Percentiles rank a stretch among this genome's conserved stretches.
Conservation (phyloP, 2,329 filamentous ascomycete species). For the Xylariaceae sp. region DNA sequence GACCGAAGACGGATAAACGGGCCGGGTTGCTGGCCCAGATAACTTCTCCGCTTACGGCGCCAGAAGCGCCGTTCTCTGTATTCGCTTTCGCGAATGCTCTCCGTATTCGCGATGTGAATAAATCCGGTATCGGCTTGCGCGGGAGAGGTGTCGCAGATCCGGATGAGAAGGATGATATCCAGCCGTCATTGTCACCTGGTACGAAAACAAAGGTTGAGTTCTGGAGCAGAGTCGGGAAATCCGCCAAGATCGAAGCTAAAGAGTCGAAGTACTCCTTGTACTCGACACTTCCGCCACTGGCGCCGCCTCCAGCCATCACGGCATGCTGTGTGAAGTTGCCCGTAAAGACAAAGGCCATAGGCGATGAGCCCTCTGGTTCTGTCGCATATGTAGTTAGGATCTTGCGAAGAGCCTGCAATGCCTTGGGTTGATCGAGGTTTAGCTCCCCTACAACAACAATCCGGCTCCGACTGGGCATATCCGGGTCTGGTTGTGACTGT, state of each 20-base stretch:
- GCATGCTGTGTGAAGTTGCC: constrained; percentile 74
- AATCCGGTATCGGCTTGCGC: constrained; percentile 67
- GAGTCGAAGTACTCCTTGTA: constrained; percentile 96
- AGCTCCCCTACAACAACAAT: constrained; percentile 80
- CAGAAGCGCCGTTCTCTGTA: constrained; percentile 52
- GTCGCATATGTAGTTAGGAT: constrained; percentile 69
- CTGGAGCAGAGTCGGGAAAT: constrained; percentile 76
- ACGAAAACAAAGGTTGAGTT: constrained; percentile 85
- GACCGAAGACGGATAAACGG: constrained; percentile 77
- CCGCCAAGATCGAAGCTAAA: constrained; percentile 72
- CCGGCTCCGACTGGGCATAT: constrained; percentile 41
- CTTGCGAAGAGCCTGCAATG: constrained; percentile 73
- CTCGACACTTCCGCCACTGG: constrained; percentile 77
- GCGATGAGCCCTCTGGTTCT: constrained; percentile 58
- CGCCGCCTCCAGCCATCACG: constrained; percentile 62
- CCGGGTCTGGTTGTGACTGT: constrained; percentile 29
- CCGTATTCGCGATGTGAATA: constrained; percentile 84
- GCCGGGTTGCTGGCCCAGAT: constrained; percentile 88
- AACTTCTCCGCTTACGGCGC: constrained; percentile 60
- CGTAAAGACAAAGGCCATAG: constrained; percentile 74
- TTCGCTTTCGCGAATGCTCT: constrained; percentile 76
- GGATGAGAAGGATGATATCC: constrained; percentile 78
- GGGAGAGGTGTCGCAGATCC: constrained; percentile 68
- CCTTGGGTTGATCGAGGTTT: constrained; percentile 78
- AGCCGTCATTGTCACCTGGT: constrained; percentile 95